Evolutionary conservation across 2,329 filamentous ascomycete genomes (phyloP).

Genomic region (Penicillium oxalicum): DNA sequence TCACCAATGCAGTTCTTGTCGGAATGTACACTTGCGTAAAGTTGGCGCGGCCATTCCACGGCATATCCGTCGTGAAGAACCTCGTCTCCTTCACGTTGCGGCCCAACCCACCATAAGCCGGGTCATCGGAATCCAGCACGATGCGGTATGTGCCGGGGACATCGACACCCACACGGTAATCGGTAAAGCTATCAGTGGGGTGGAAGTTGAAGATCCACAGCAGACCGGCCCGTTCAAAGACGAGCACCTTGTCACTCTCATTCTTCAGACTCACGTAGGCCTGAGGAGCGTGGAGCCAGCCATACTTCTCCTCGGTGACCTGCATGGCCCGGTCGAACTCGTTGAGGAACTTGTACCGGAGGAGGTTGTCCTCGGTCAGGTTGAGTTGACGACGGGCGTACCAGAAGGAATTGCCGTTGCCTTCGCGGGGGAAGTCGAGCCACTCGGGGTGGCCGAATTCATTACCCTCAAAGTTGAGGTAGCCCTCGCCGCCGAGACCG

Average conservation of each 20-base stretch:
- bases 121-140: slow-evolving; percentile 73
- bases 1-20: slow-evolving; percentile 72
- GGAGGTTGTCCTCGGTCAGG: slow-evolving; percentile 73
- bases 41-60: slow-evolving; percentile 86
- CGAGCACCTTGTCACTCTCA: slow-evolving; percentile 86
- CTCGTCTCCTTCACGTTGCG: slow-evolving; percentile 72
- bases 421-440: slow-evolving; percentile 94
- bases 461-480: slow-evolving; percentile 97
- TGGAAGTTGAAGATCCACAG: slow-evolving; percentile 98
- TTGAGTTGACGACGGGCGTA: slow-evolving; percentile 92
- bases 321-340: slow-evolving; percentile 94
- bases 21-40: slow-evolving; percentile 91
- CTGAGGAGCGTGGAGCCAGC: slow-evolving; percentile 80
- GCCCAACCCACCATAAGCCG: slow-evolving; percentile 71
- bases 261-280: slow-evolving; percentile 93
- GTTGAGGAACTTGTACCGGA: slow-evolving; percentile 88
- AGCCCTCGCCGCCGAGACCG: slow-evolving; percentile 85
- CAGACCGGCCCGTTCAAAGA: slow-evolving; percentile 86
- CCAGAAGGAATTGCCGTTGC: slow-evolving; percentile 90
- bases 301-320: slow-evolving; percentile 75
- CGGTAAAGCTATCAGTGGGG: slow-evolving; percentile 72
- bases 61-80: slow-evolving; percentile 86
- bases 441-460: slow-evolving; percentile 98
- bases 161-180: slow-evolving; percentile 89
- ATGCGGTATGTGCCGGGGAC: slow-evolving; percentile 77